Base-by-base conservation (phyloP, 768 basidiomycete species). In the Mycena vitilis region DNA sequence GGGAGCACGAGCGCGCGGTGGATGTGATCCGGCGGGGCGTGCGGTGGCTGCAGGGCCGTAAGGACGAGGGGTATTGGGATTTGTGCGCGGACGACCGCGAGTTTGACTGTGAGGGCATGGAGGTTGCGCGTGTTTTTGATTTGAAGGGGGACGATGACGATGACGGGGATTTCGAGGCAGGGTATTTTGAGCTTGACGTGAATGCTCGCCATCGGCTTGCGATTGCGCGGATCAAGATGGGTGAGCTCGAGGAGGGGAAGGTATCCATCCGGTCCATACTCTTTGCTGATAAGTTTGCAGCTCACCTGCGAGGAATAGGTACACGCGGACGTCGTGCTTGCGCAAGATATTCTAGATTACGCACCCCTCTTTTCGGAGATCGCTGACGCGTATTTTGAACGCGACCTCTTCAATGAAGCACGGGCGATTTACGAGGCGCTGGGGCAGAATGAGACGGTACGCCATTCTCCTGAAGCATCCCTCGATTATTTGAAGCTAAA, bases 31-130 rank as follows among this genome's bases (percentile, higher is more conserved):
- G 92, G 54, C 83, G 82, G 59, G 96, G 96, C 1, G 91, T 88
- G 58, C 81, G 97, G 62, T 99, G 97, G 97, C 78, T 98, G n/a
- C 95, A 98, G 77, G 94, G 95, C 0, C 82, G 97, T 38, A 81
- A 80, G 38, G 81, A 86, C 53, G 91, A 92, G 75, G 84, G 82
- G 61, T 89, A 91, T 65, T 98, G 96, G 95, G 93, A 95, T 71
- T 77, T 85, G 23, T 87, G 89, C 61, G 87, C 86, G 37, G 96
- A 99, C 75, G 97, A 99, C 75, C 83, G 96, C 56, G 97, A 99
- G 78, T 99, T 88, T 74, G 94, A 95, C 74, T 77, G 80, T 52
- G 77, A 80, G 75, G 66, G 78, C 71, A 74, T 73, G 36, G 54
- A 56, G 72, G 73, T 66, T 73, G 45, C 18, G 71, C 73, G 22